Evolutionary conservation across 2,329 filamentous ascomycete species (phyloP).

Genomic region (Tympanopsis confertula): DNA sequence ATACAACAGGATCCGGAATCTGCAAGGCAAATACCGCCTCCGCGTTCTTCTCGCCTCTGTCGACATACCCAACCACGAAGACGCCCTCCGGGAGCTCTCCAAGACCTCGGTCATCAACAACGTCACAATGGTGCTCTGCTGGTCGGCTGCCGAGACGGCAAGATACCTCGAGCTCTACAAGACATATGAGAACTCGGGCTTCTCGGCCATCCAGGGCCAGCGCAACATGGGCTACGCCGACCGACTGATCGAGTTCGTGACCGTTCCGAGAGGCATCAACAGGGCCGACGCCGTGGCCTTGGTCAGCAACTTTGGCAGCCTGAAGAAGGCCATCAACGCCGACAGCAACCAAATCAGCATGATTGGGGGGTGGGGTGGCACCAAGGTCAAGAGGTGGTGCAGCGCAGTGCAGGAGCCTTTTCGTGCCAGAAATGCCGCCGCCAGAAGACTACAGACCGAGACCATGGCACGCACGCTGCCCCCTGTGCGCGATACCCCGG

Average conservation of each 20-base stretch:
- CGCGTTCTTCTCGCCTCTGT: conserved; percentile 83
- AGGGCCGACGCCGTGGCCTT: conserved; percentile 87
- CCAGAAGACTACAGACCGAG: conserved; percentile 26
- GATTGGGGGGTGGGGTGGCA: conserved; percentile 88
- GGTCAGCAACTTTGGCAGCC: conserved; percentile 82
- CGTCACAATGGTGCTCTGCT: conserved; percentile 82
- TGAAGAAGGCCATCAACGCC: conserved; percentile 79
- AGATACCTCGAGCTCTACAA: conserved; percentile 94
- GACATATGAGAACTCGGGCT: conserved; percentile 73
- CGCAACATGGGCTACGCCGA: conserved; percentile 78
- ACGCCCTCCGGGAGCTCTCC: conserved; percentile 74
- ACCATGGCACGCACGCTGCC: too few species aligned
- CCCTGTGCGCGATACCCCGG: too few species aligned
- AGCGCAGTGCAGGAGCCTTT: conserved; percentile 77
- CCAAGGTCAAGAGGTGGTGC: conserved; percentile 83
- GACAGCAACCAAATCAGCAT: conserved; percentile 72
- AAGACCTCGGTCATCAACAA: conserved; percentile 91
- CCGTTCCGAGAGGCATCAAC: conserved; percentile 78
- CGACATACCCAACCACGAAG: conserved; percentile 89
- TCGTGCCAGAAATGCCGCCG: conserved; percentile 60
- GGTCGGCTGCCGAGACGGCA: conserved; percentile 86
- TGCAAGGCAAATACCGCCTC: conserved; percentile 77
- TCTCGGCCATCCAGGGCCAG: conserved; percentile 72
- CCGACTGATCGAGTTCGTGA: conserved; percentile 83
- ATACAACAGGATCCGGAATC: conserved; percentile 76